These are phyloP conservation scores for Yamadazyma philogaea DNA, from an alignment of 805 yeast species.

Conservation along the genomic window DNA sequence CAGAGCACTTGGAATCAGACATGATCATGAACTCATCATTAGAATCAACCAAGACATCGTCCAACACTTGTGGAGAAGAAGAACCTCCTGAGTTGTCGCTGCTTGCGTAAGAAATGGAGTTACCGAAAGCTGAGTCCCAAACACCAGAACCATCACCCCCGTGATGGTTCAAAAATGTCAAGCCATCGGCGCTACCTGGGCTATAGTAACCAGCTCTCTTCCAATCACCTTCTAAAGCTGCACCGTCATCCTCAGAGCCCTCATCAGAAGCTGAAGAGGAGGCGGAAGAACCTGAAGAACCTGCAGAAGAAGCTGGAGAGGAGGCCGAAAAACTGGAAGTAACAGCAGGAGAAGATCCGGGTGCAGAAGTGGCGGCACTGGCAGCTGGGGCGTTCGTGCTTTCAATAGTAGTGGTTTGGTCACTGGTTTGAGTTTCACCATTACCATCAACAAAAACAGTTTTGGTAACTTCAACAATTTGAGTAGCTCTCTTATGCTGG, in stretches of 20 bases:
- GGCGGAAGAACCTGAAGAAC: slow-evolving; percentile 17
- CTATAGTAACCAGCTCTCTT: slow-evolving; percentile 69
- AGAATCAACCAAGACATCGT: slow-evolving; percentile 66
- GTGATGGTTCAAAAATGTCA: slow-evolving; percentile 78
- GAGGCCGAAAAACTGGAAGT: slow-evolving; percentile 11
- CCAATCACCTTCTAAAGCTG: slow-evolving; percentile 59
- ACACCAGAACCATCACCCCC: slow-evolving; percentile 92
- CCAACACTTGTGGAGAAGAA: slow-evolving; percentile 61
- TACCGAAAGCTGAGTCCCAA: slow-evolving; percentile 85
- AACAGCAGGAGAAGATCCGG: slow-evolving; percentile 19
- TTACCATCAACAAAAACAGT: slow-evolving; percentile 66
- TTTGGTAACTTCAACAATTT: slow-evolving; percentile 69
- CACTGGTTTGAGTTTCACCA: slow-evolving; percentile 41
- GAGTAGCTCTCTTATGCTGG: slow-evolving; percentile 59
- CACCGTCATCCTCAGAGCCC: slow-evolving; percentile 38
- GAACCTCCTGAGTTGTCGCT: slow-evolving; percentile 76
- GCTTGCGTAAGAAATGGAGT: slow-evolving; percentile 83
- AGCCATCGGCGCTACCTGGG: slow-evolving; percentile 68
- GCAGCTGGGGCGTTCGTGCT: slow-evolving; percentile 17
- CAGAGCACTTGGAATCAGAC: slow-evolving; percentile 61
- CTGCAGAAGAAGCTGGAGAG: slow-evolving; percentile 21
- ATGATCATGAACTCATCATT: slow-evolving; percentile 80
- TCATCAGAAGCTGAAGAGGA: slow-evolving; percentile 24
- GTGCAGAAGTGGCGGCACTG: slow-evolving; percentile 23
- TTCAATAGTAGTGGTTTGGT: slow-evolving; percentile 20